Evolutionary conservation across 2,329 filamentous ascomycete species (phyloP).

Genomic region (Blumeria graminis): DNA sequence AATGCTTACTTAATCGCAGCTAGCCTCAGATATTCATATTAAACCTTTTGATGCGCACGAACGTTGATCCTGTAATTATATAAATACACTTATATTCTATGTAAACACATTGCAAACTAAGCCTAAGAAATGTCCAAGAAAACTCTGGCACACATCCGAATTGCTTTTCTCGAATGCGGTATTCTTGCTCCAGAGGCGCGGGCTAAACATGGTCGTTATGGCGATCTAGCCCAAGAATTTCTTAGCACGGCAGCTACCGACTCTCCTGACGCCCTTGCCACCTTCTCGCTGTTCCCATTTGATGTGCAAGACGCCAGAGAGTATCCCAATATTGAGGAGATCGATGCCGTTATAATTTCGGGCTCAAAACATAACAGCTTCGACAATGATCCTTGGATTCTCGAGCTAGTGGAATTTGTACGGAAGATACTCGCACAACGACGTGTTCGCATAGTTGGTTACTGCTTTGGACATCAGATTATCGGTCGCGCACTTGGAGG

Average conservation of each 20-base stretch:
- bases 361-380: constrained; percentile 55
- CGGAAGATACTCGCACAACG: constrained; percentile 31
- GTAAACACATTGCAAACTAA: neutral
- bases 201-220: constrained; percentile 46
- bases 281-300: constrained; percentile 25
- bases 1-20: no score
- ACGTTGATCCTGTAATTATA: no score
- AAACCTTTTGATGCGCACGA: no score
- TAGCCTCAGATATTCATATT: no score
- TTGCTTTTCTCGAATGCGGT: constrained; percentile 78
- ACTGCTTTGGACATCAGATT: constrained; percentile 81
- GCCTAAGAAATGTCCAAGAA: constrained; percentile 8
- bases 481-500: constrained; percentile 43
- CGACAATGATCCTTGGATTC: constrained; percentile 52
- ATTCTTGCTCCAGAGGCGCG: constrained; percentile 41
- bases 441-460: constrained; percentile 46
- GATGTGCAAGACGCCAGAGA: constrained; percentile 43
- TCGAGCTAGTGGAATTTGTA: constrained; percentile 46
- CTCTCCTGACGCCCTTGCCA: constrained; percentile 13
- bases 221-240: constrained; percentile 12
- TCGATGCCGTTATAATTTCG: constrained; percentile 67
- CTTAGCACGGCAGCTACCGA: constrained; percentile 4
- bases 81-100: no score
- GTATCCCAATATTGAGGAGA: constrained; percentile 47
- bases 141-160: constrained; percentile 10